Conservation (phyloP, 2,329 filamentous ascomycete genomes). For the Sphaceloma murrayae region DNA sequence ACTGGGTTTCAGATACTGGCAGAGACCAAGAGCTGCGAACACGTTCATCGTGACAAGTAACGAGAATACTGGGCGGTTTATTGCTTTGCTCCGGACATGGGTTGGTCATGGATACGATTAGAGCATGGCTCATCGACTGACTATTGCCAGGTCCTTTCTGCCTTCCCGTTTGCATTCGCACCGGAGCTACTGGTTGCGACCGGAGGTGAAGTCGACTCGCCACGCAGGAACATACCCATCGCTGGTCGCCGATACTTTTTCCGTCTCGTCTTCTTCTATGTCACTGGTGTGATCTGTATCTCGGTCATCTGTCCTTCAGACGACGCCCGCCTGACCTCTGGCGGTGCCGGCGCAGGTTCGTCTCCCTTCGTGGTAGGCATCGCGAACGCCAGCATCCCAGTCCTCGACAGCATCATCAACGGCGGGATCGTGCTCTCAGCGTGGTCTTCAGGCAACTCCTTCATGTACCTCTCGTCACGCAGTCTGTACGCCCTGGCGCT, state of each 20-base stretch:
- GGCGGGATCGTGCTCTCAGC: slow-evolving; percentile 57
- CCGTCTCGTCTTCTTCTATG: slow-evolving; percentile 54
- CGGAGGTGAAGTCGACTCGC: slow-evolving; percentile 50
- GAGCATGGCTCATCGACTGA: background rate
- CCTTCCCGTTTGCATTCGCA: slow-evolving; percentile 47
- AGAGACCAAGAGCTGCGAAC: slow-evolving; percentile 40
- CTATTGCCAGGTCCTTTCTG: slow-evolving; percentile 32
- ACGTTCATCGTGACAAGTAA: slow-evolving; percentile 39
- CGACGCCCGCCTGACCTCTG: slow-evolving; percentile 42
- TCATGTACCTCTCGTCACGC: slow-evolving; percentile 43
- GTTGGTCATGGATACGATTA: slow-evolving; percentile 17
- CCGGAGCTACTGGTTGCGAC: slow-evolving; percentile 46
- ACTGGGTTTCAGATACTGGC: slow-evolving; percentile 45
- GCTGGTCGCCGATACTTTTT: slow-evolving; percentile 53
- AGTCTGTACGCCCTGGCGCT: slow-evolving; percentile 46
- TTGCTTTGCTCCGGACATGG: slow-evolving; percentile 43
- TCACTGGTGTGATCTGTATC: slow-evolving; percentile 49
- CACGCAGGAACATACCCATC: slow-evolving; percentile 49
- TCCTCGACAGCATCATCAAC: slow-evolving; percentile 57
- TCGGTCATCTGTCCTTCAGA: slow-evolving; percentile 50
- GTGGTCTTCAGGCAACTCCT: slow-evolving; percentile 45
- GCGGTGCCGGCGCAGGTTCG: slow-evolving; percentile 45
- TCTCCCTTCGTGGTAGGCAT: slow-evolving; percentile 43
- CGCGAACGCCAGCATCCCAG: slow-evolving; percentile 42
- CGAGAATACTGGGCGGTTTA: slow-evolving; percentile 38